Conservation (phyloP, 306 rosid genomes). For the Geum urbanum region DNA sequence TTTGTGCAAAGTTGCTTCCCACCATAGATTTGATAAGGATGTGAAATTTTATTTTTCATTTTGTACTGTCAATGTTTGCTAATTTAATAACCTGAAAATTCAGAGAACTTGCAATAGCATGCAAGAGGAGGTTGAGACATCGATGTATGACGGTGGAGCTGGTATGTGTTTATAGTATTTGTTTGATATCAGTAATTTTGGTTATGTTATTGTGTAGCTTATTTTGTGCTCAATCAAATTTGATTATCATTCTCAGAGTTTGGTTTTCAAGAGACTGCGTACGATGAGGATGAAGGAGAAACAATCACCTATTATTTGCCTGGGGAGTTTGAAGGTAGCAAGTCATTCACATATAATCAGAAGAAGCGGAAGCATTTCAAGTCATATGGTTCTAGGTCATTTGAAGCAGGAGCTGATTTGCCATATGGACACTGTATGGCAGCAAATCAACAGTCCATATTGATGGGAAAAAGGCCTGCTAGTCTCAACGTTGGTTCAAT, state of each 20-base stretch:
- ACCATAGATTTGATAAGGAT: not conserved
- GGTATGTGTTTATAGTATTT: conserved; percentile 43
- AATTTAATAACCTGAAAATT: conserved; percentile 25
- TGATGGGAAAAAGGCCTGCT: conserved; percentile 69
- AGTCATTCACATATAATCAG: conserved; percentile 45
- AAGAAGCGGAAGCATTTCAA: conserved; percentile 58
- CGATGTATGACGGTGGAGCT: conserved; percentile 59
- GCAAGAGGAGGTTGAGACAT: conserved; percentile 91
- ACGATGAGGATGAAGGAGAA: conserved; percentile 85
- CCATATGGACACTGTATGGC: conserved; percentile 52
- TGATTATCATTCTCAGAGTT: conserved; percentile 38
- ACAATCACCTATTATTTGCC: conserved; percentile 52
- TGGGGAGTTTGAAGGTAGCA: conserved; percentile 59
- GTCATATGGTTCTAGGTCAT: conserved; percentile 44
- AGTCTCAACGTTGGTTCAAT: conserved; percentile 71
- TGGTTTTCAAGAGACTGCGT: conserved; percentile 55
- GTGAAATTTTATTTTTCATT: not conserved
- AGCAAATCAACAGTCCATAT: conserved; percentile 52
- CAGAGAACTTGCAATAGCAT: conserved; percentile 71
- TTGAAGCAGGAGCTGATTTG: conserved; percentile 64
- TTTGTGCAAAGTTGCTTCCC: conserved; percentile 2
- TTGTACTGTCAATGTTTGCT: conserved; percentile 2
- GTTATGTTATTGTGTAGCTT: conserved; percentile 11
- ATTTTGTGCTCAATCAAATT: conserved; percentile 26
- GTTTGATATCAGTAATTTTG: conserved; percentile 6